A percentile compares a stretch with the other conserved stretches of the same genome.
Conservation (phyloP, 768 basidiomycete genomes). For the Pisolithus microcarpus region DNA sequence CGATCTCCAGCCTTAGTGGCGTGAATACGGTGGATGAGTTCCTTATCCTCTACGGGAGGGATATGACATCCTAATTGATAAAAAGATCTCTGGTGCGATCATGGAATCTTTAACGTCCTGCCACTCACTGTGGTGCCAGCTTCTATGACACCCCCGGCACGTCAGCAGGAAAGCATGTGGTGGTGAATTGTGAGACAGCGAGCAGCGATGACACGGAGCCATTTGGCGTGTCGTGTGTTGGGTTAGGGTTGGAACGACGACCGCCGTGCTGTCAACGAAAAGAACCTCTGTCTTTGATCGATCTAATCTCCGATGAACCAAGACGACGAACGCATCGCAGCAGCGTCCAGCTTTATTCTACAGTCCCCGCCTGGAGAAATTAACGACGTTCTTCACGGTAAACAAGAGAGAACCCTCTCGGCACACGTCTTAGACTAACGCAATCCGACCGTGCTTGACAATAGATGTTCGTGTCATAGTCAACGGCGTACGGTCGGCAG, state of each 20-base stretch:
- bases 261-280: background rate
- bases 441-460: too few relatives aligned
- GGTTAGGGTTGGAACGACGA: constrained; percentile 21
- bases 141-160: constrained; percentile 26
- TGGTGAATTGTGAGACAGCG: constrained; percentile 16
- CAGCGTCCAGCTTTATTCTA: constrained; percentile 71
- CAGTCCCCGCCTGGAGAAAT: constrained; percentile 96
- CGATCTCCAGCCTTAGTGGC: constrained; percentile 19
- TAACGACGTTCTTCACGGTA: constrained; percentile 91
- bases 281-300: background rate
- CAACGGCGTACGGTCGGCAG: constrained; percentile 54
- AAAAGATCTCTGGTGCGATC: background rate
- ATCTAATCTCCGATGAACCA: constrained; percentile 39
- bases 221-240: constrained; percentile 1
- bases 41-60: constrained; percentile 21
- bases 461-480: constrained; percentile 88
- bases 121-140: constrained; percentile 29
- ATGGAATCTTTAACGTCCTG: background rate
- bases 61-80: constrained; percentile 25
- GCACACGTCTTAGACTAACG: too few relatives aligned
- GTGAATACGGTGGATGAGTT: constrained; percentile 20
- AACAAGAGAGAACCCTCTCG: constrained; percentile 10
- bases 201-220: constrained; percentile 19
- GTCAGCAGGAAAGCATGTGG: constrained; percentile 27
- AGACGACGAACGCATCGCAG: constrained; percentile 53